Evolutionary conservation across 176 grass and related monocot species (phyloP), one percentile per base, ranked within the genome.

Genomic region (Cenchrus purpureus): DNA sequence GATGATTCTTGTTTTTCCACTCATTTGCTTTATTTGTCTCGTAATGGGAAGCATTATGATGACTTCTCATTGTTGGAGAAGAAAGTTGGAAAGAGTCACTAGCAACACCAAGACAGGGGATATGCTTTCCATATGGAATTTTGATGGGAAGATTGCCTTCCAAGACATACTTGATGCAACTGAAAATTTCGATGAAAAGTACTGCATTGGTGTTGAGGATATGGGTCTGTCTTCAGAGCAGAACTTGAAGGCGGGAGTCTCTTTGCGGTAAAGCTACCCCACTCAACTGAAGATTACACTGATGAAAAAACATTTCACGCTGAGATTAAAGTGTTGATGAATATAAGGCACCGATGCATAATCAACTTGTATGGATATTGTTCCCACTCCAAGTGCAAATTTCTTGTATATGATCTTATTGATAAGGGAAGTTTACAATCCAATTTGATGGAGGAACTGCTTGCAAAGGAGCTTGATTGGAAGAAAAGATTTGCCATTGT

Each of bases 331-430:
- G 70, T 87, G 43, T 44, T 87, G 10, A 76, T 69, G 0, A 80
- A 84, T 29, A 56, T 84, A 1, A 74, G 76, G 2, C 85, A 87
- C 11, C 69, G 81, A 6, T 84, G 73, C 34, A 87, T 91, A 10
- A 80, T 91, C 52, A 91, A 84, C n/a, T 11, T 91, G 4, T 34
- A 87, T 29, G 88, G 88, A 0, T 86, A 68, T 9, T 83, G 83
- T 10, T 74, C 57, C 3, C 88, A 90, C 13, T 71, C 69, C 0
- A 34, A 20, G 1, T 54, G 43, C 61, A 87, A 68, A 37, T 71
- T 87, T 10, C 81, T 87, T 2, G 65, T 85, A 0, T 91, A 91
- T 6, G 71, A 88, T 13, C 67, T 84, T 20, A 88, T 88, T 0
- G 54, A 84, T 16, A 77, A 64, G 22, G 85, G 71, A 28, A 91